Percentiles rank a stretch among this genome's conserved stretches.
phyloP scores from a whole-genome alignment of 2,329 filamentous ascomycete species.

The Purpureocillium lavendulum region DNA sequence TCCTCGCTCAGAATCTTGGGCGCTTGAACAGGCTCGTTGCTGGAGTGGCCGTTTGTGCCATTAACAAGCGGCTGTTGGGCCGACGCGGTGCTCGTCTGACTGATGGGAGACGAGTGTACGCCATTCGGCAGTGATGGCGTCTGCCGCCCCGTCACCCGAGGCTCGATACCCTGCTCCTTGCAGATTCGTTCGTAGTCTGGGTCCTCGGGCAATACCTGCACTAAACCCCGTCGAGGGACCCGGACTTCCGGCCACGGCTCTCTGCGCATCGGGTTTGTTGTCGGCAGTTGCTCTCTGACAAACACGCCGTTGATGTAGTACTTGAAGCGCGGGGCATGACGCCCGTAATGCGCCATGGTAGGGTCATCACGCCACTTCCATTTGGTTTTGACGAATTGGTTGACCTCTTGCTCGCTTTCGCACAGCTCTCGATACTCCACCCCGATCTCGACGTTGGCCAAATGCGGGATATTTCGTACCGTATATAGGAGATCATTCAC shows the following conservation, averaged over 20 bases:
- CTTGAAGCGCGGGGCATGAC: slow-evolving; percentile 48
- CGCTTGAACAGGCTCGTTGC: slow-evolving; percentile 11
- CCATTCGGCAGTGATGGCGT: slow-evolving; percentile 39
- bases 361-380: slow-evolving; percentile 54
- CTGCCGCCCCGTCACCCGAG: slow-evolving; percentile 39
- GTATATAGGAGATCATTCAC: slow-evolving; percentile 54
- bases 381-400: slow-evolving; percentile 27
- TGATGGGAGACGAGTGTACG: slow-evolving; percentile 36
- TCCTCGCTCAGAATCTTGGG: neutral
- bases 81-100: slow-evolving; percentile 21
- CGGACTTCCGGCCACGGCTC: slow-evolving; percentile 46
- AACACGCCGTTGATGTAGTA: slow-evolving; percentile 50
- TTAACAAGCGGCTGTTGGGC: slow-evolving; percentile 15
- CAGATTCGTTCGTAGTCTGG: slow-evolving; percentile 48
- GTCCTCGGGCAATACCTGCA: slow-evolving; percentile 45
- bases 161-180: slow-evolving; percentile 46
- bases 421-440: slow-evolving; percentile 53
- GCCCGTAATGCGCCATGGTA: slow-evolving; percentile 39
- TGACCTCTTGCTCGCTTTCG: slow-evolving; percentile 37
- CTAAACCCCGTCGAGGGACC: slow-evolving; percentile 46
- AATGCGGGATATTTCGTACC: slow-evolving; percentile 48
- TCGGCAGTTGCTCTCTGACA: slow-evolving; percentile 42
- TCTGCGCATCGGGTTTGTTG: slow-evolving; percentile 37
- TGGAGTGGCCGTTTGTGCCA: slow-evolving; percentile 16
- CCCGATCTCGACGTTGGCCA: slow-evolving; percentile 45